A percentile compares a stretch with the other conserved stretches of the same genome.
These are phyloP conservation scores for Camellia japonica DNA, from an alignment of 148 eudicot species.

Conservation along the genomic window DNA sequence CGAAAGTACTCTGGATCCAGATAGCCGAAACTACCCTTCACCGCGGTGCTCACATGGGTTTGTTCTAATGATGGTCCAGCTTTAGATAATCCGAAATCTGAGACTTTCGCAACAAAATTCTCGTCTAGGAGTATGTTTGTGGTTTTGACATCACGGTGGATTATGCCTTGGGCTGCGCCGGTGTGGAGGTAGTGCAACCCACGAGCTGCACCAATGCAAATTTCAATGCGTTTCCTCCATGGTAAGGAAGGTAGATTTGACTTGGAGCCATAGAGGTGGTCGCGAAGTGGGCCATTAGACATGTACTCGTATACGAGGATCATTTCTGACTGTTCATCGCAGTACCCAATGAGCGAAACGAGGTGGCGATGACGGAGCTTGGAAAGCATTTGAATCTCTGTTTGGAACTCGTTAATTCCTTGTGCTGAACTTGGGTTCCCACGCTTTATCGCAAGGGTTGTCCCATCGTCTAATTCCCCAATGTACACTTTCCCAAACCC, in stretches of 20 bases:
- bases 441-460: slow-evolving; percentile 54
- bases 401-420: slow-evolving; percentile 64
- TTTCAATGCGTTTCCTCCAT: slow-evolving; percentile 67
- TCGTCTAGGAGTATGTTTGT: slow-evolving; percentile 65
- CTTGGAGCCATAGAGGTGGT: slow-evolving; percentile 50
- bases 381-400: slow-evolving; percentile 63
- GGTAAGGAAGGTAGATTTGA: slow-evolving; percentile 26
- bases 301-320: slow-evolving; percentile 64
- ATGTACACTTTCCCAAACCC: slow-evolving; percentile 63
- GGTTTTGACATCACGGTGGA: slow-evolving; percentile 68
- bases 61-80: slow-evolving; percentile 53
- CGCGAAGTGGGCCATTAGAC: slow-evolving; percentile 64
- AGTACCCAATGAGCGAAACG: slow-evolving; percentile 62
- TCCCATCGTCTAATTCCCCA: slow-evolving; percentile 50
- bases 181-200: slow-evolving; percentile 76
- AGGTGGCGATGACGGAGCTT: slow-evolving; percentile 63
- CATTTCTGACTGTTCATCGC: slow-evolving; percentile 58
- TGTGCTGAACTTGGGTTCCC: slow-evolving; percentile 61
- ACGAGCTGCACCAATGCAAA: slow-evolving; percentile 62
- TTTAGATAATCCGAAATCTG: slow-evolving; percentile 65
- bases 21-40: slow-evolving; percentile 68
- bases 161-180: slow-evolving; percentile 61
- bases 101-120: slow-evolving; percentile 58
- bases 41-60: slow-evolving; percentile 65
- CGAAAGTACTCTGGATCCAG: slow-evolving; percentile 66